Base-by-base conservation (phyloP, 352 stramenopile genomes). In the Globisporangium ultimum region DNA sequence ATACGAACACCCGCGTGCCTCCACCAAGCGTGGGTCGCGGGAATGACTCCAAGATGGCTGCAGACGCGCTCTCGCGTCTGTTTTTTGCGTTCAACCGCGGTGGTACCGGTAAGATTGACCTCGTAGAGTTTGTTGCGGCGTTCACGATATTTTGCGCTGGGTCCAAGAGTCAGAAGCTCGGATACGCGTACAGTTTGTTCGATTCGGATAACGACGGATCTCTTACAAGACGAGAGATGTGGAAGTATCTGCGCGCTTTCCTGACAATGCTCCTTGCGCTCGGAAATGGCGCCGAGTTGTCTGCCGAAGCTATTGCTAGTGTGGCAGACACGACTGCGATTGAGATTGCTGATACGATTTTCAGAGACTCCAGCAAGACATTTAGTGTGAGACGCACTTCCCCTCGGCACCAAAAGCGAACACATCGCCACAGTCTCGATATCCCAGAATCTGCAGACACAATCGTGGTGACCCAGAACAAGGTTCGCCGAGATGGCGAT, bases 111-210 rank as follows among this genome's bases (percentile, higher is more conserved):
- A 90, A 90, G 55, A 91, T 95, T 43, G 86, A 95, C 53, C 56
- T 91, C 38, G 63, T 91, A 12, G 89, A 98, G 64, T 95, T 99
- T 22, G 89, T 98, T 55, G 96, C 90, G 32, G 94, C 93, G 17
- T 89, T 98, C 48, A 95, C 88, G 5, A 81, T 99, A 7, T 88
- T 99, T 22, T 98, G 85, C 51, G 90, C 83, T 3, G 96, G 95
- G 3, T 98, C 94, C 24, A 99, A 99, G 66, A 98, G 91, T 54
- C 89, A 94, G 41, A 99, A 99, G 56, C 80, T 99, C 0, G 88
- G 87, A 7, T 96, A 96, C 49, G 83, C 87, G 1, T 97, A 90
- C 58, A 74, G 74, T 11, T 49, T 96, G n/a, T 98, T 98, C 63
- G 95, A 98, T 61, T 71, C 80, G 28, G 88, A 98, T 63, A 81